phyloP scores from a whole-genome alignment of 371 early-diverging fungal genomes.

The Mucor irregularis region DNA sequence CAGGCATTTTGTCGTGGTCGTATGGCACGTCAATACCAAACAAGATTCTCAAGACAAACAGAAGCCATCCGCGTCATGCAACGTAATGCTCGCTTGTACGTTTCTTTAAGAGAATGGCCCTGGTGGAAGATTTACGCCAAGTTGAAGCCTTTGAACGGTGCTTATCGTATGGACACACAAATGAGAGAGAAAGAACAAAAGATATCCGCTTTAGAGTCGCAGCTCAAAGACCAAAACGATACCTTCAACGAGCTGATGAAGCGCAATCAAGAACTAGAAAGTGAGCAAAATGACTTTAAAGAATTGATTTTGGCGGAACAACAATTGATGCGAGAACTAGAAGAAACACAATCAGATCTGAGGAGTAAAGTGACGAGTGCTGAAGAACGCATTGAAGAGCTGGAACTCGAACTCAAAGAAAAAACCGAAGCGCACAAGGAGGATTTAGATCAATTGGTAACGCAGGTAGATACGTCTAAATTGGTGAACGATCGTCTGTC shows the following conservation, averaged over 20 bases:
- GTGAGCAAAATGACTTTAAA: slow-evolving; percentile 44
- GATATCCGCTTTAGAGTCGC: slow-evolving; percentile 45
- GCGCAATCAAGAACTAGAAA: slow-evolving; percentile 56
- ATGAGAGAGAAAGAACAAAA: slow-evolving; percentile 62
- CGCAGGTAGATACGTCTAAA: slow-evolving; percentile 8
- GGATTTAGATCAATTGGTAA: slow-evolving; percentile 3
- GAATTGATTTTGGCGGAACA: slow-evolving; percentile 52
- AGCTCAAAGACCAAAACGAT: slow-evolving; percentile 48
- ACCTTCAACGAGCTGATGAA: slow-evolving; percentile 50
- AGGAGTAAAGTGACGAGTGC: slow-evolving; percentile 59
- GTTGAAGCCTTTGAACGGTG: slow-evolving; percentile 95
- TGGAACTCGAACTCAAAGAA: slow-evolving; percentile 13
- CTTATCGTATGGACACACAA: slow-evolving; percentile 72
- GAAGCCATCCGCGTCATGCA: slow-evolving; percentile 91
- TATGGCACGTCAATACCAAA: slow-evolving; percentile 74
- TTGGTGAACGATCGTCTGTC: slow-evolving; percentile 2
- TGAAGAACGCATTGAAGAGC: slow-evolving; percentile 40
- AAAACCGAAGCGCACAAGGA: slow-evolving; percentile 52
- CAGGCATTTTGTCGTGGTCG: slow-evolving; percentile 89
- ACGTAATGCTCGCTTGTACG: slow-evolving; percentile 88
- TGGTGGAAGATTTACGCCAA: slow-evolving; percentile 98
- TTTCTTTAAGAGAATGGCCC: slow-evolving; percentile 88
- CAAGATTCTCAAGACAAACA: slow-evolving; percentile 75
- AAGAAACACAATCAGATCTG: slow-evolving; percentile 65
- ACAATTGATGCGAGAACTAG: slow-evolving; percentile 43